Base-by-base conservation (phyloP, 805 yeast genomes). In the Lachancea quebecensis region DNA sequence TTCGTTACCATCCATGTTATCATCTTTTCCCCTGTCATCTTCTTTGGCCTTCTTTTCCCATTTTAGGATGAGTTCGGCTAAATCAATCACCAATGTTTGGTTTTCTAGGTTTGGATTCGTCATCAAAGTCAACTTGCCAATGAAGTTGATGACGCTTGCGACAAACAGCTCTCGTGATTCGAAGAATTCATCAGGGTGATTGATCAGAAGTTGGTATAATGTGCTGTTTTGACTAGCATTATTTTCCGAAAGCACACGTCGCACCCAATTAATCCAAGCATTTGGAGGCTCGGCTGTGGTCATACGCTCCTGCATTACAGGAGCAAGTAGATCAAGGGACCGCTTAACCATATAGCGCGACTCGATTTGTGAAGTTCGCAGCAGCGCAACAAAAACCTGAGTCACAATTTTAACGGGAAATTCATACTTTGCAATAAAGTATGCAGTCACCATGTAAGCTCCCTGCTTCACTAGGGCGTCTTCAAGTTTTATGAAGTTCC, bases 241-340 rank as follows among this genome's bases (percentile, higher is more conserved):
- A 57, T 89, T 95, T 59, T 95, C 98, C 2, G 90, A 81, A 11
- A 93, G 71, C 1, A 91, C 93, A 42, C 97, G 74, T 52, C 97
- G 80, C 0, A 96, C 95, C 90, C 96, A 89, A 53, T 86, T 90
- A 42, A 93, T 76, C 98, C 98, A 93, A 48, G 77, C 70, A 1
- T 66, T 62, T 0, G 71, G 66, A 0, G 70, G 63, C 0, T 79
- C 86, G 7, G 68, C 69, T 17, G 71, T 70, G 1, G 70, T 70
- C 65, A 85, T 75, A 42, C 95, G 71, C 45, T 74, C 73, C 1
- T 85, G 80, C 72, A 91, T 74, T 0, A 85, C 93, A 0, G 96
- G 96, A 0, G 97, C 96, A 15, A 93, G 68, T 4, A 85, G 69
- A 56, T 90, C 96, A 32, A 95, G 70, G 0, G 97, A 95, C 58